Conservation (phyloP, 1,284 basidiomycete species). For the Puccinia polysora region DNA sequence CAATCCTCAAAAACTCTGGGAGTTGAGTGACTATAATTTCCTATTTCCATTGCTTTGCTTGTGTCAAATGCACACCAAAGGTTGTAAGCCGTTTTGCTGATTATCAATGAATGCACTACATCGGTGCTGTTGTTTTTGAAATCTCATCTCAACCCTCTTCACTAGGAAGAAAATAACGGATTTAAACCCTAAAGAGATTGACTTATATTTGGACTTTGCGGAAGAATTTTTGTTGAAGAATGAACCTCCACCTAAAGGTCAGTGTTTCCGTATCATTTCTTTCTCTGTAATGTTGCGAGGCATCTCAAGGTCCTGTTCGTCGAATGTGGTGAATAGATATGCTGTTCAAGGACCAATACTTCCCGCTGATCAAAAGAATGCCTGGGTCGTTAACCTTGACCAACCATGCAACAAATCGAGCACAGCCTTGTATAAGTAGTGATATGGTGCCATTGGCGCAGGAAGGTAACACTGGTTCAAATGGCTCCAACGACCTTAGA, state of each 20-base stretch:
- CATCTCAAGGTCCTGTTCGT: too few relatives aligned
- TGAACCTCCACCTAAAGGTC: conserved; percentile 22
- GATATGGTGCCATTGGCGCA: too few relatives aligned
- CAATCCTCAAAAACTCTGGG: conserved; percentile 29
- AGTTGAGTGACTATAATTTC: conserved; percentile 6
- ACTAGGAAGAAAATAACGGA: conserved; percentile 19
- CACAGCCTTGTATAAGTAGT: too few relatives aligned
- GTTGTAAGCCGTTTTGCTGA: not conserved
- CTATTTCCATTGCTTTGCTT: not conserved
- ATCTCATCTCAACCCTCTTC: not conserved
- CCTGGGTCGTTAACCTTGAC: too few relatives aligned
- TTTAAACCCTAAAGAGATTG: conserved; percentile 3
- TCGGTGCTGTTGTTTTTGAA: too few relatives aligned
- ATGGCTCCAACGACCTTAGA: too few relatives aligned
- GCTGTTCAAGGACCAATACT: conserved; percentile 6
- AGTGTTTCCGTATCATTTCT: not conserved
- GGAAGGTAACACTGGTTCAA: too few relatives aligned
- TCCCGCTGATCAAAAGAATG: too few relatives aligned
- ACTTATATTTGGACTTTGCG: conserved; percentile 7
- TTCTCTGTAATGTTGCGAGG: too few relatives aligned
- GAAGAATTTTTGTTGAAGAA: conserved; percentile 22
- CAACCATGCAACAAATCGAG: too few relatives aligned
- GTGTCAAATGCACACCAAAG: too few relatives aligned
- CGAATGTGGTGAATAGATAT: conserved; percentile 7
- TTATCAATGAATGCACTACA: not conserved